Base-by-base conservation (phyloP, 1,284 basidiomycete genomes). In the Heliocybe sulcata region DNA sequence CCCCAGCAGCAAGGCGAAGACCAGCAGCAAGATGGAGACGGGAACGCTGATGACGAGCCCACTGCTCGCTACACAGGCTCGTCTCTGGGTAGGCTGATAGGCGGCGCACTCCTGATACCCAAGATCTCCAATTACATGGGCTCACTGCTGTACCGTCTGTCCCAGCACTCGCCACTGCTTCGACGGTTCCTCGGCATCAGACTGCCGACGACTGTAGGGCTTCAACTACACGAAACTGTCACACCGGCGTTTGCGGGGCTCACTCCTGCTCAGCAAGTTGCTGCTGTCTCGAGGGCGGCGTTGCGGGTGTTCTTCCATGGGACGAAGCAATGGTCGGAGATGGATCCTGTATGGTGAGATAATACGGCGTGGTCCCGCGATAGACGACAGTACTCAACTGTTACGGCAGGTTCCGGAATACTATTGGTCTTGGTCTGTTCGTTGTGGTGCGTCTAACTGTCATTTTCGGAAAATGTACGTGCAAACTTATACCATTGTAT, bases 341-440 rank as follows among this genome's bases (percentile, higher is more conserved):
- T 77, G 50, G 87, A 90, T 65, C 87, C 87, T 11, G 83, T 90
- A 10, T 90, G 87, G 87, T 84, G 54, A 54, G 74, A 62, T 20
- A 27, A 19, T 57, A 45, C 26, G 19, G 1, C 22, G 29, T 31
- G 6, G 29, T 42, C 22, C 25, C 8, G 52, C 51, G 45, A 25
- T 2, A 19, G 26, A 2, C n/a, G 47, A 35, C 2, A 22, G 35
- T 35, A 3, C 1, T 53, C n/a, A 38, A 49, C 16, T 51, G 60
- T 35, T 35, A n/a, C 14, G 33, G 4, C 50, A 85, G 83, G 84
- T 90, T 87, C 87, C 71, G 87, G 45, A 90, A 90, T 63, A 70
- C 81, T 2, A 63, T 90, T 45, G 87, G 87, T 0, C 69, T 89
- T 8, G 85, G 85, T 0, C 57, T 88, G 3, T 90, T 87, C 64